Conservation (phyloP, 352 stramenopile genomes). For the Globisporangium lucens region DNA sequence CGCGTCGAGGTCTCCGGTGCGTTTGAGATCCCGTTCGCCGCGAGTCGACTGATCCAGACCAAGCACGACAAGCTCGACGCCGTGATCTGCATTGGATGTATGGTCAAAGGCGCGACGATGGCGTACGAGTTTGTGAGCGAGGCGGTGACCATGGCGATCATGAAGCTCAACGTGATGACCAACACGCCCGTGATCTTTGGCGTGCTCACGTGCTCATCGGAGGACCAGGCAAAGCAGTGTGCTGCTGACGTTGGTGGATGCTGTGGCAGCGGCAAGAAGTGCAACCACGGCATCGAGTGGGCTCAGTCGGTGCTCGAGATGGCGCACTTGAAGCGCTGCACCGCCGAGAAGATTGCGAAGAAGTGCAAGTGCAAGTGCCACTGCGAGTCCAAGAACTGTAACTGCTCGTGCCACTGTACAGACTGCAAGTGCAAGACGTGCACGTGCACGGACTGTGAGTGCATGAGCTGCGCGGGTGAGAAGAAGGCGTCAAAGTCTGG, state of each 20-base stretch:
- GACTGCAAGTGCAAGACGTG: slow-evolving; percentile 23
- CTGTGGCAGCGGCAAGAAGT: slow-evolving; percentile 31
- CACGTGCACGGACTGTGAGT: slow-evolving; percentile 31
- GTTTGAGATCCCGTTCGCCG: slow-evolving; percentile 95
- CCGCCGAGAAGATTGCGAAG: slow-evolving; percentile 21
- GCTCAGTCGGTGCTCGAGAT: slow-evolving; percentile 82
- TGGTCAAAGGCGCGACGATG: slow-evolving; percentile 94
- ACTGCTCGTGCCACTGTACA: slow-evolving; percentile 36
- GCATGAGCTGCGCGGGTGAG: slow-evolving; percentile 24
- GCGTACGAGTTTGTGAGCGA: slow-evolving; percentile 98
- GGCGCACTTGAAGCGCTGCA: slow-evolving; percentile 78
- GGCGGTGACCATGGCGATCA: slow-evolving; percentile 92
- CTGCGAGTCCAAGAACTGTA: slow-evolving; percentile 27
- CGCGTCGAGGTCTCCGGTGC: slow-evolving; percentile 86
- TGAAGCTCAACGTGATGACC: slow-evolving; percentile 94
- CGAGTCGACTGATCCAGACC: slow-evolving; percentile 71
- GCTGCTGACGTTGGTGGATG: slow-evolving; percentile 24
- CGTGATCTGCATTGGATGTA: slow-evolving; percentile 93
- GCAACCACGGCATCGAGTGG: slow-evolving; percentile 57
- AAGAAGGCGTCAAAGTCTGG: slow-evolving; percentile 3
- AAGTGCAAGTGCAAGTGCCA: slow-evolving; percentile 34
- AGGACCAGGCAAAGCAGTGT: slow-evolving; percentile 90
- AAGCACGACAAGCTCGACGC: slow-evolving; percentile 88
- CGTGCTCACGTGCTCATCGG: slow-evolving; percentile 91
- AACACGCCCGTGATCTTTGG: slow-evolving; percentile 82